phyloP scores from a whole-genome alignment of 1,139 yeast species.

The Saccharomyces hybrid region DNA sequence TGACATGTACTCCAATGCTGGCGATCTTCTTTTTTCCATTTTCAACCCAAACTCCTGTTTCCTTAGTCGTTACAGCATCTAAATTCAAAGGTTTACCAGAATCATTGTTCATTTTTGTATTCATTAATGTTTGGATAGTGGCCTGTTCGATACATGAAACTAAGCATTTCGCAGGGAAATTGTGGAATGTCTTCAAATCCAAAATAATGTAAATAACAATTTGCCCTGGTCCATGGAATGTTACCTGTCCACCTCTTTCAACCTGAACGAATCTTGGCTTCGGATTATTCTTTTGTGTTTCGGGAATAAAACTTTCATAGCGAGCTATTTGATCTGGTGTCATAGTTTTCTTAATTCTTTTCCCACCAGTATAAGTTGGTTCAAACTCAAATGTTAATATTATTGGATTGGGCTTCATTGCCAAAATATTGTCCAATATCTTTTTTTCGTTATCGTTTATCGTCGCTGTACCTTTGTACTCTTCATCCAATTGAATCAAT shows the following conservation, averaged over 20 bases:
- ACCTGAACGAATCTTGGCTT: constrained; percentile 55
- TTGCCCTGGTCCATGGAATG: constrained; percentile 97
- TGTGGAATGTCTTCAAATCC: constrained; percentile 56
- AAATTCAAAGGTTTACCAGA: constrained; percentile 34
- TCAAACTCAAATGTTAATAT: constrained; percentile 73
- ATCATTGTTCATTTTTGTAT: constrained; percentile 22
- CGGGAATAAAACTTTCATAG: constrained; percentile 25
- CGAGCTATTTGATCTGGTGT: constrained; percentile 31
- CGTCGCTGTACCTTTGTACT: constrained; percentile 33
- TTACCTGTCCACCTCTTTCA: constrained; percentile 92
- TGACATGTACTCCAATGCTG: constrained; percentile 82
- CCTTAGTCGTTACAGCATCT: constrained; percentile 47
- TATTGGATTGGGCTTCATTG: constrained; percentile 55
- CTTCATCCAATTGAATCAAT: constrained; percentile 37
- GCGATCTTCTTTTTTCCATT: constrained; percentile 59
- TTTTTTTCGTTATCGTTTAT: constrained; percentile 41
- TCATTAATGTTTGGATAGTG: constrained; percentile 45
- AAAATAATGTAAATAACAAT: constrained; percentile 76
- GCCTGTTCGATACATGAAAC: constrained; percentile 64
- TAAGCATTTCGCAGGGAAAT: constrained; percentile 65
- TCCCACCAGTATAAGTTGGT: constrained; percentile 85
- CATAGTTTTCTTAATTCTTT: constrained; percentile 54
- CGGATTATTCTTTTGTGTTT: constrained; percentile 32
- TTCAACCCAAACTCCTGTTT: constrained; percentile 83
- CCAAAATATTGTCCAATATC: constrained; percentile 39